Percentiles rank a stretch among this genome's conserved stretches.
These are phyloP conservation scores for Hygrophorus pudorinus DNA, from an alignment of 768 basidiomycete genomes.

Conservation along the genomic window DNA sequence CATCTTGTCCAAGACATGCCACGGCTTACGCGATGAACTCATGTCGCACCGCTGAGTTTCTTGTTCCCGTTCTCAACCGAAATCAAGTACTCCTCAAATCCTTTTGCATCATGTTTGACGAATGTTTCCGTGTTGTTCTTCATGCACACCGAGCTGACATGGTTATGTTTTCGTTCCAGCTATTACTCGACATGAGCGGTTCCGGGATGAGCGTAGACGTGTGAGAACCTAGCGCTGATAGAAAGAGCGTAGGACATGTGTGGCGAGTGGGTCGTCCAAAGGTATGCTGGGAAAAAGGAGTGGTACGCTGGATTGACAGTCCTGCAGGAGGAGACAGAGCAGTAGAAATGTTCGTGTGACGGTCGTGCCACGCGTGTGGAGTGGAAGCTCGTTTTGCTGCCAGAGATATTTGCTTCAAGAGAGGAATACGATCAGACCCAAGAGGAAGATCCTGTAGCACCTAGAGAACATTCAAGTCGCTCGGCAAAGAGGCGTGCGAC, in stretches of 20 bases:
- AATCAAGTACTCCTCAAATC: slow-evolving; percentile 49
- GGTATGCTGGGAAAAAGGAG: slow-evolving; percentile 20
- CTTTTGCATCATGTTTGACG: slow-evolving; percentile 42
- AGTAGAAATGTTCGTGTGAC: slow-evolving; percentile 52
- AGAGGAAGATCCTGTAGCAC: slow-evolving; percentile 24
- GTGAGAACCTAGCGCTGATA: slow-evolving; percentile 52
- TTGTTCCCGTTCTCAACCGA: slow-evolving; percentile 45
- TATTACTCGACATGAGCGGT: slow-evolving; percentile 48
- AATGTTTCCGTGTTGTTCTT: slow-evolving; percentile 44
- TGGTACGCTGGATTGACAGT: slow-evolving; percentile 18
- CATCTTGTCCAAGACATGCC: slow-evolving; percentile 9
- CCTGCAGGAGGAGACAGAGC: slow-evolving; percentile 50
- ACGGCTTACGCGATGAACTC: slow-evolving; percentile 38
- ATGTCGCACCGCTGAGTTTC: slow-evolving; percentile 58
- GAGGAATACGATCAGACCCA: slow-evolving; percentile 17
- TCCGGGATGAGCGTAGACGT: slow-evolving; percentile 51
- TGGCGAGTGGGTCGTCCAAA: slow-evolving; percentile 15
- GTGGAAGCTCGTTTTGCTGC: slow-evolving; percentile 68
- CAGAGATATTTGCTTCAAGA: slow-evolving; percentile 39
- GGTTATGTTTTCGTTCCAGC: slow-evolving; percentile 49
- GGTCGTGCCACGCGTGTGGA: slow-evolving; percentile 48
- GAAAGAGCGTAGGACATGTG: slow-evolving; percentile 39
- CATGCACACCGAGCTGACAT: slow-evolving; percentile 59
- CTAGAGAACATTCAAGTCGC: slow-evolving; percentile 35
- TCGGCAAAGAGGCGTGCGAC: slow-evolving; percentile 52